Conservation (phyloP, 2,329 filamentous ascomycete genomes). For the Fusarium armeniacum region DNA sequence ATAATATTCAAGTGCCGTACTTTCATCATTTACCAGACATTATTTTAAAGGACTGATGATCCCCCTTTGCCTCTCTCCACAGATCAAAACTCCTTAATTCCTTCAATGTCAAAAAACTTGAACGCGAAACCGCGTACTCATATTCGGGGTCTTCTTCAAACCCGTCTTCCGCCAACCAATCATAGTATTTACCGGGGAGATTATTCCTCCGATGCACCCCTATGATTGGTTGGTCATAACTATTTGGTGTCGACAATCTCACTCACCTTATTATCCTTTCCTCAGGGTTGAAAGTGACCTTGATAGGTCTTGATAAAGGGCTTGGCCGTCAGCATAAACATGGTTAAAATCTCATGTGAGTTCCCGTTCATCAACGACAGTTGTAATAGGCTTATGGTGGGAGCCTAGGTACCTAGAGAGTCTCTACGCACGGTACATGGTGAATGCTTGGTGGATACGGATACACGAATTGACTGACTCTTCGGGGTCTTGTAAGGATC, state of each 20-base stretch:
- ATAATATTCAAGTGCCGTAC: not conserved
- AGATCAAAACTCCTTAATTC: slow-evolving; percentile 10
- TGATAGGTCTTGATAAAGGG: slow-evolving; percentile 11
- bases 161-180: slow-evolving; percentile 33
- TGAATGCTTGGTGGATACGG: not conserved
- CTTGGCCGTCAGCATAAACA: slow-evolving; percentile 27
- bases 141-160: slow-evolving; percentile 27
- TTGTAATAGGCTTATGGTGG: not conserved
- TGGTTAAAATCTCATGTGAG: not conserved
- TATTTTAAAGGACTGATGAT: slow-evolving; percentile 8
- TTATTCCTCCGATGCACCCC: too few relatives aligned
- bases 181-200: too few relatives aligned
- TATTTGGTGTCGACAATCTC: slow-evolving; percentile 14
- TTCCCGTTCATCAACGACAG: not conserved
- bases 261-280: slow-evolving; percentile 1
- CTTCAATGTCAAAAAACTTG: slow-evolving; percentile 4
- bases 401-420: not conserved
- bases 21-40: not conserved
- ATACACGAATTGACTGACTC: not conserved
- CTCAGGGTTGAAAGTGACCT: slow-evolving; percentile 2
- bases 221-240: slow-evolving; percentile 1
- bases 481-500: slow-evolving; percentile 54
- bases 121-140: slow-evolving; percentile 35
- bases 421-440: not conserved
- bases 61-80: slow-evolving; percentile 15